Conservation (phyloP, 352 stramenopile genomes). For the Vaucheria bursata region DNA sequence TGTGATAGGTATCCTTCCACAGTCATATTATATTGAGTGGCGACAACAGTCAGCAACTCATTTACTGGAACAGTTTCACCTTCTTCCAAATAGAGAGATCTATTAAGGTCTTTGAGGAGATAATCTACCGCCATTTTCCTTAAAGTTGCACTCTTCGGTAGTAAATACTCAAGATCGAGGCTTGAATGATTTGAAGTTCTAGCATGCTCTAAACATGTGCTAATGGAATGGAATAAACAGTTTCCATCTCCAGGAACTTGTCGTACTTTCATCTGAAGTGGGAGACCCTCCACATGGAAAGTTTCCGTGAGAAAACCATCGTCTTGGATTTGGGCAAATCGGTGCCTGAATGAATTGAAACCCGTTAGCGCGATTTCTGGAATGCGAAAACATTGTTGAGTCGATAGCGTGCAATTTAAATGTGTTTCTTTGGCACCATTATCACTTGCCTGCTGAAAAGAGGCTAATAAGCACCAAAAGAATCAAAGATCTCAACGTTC, state of each 20-base stretch:
- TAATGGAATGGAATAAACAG: conserved; percentile 68
- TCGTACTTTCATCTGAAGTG: conserved; percentile 35
- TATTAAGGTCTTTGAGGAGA: conserved; percentile 32
- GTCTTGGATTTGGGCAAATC: too few species aligned
- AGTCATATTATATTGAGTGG: conserved; percentile 42
- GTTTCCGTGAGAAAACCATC: conserved; percentile 44
- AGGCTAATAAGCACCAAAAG: too few species aligned
- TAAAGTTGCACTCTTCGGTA: conserved; percentile 39
- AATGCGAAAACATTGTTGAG: too few species aligned
- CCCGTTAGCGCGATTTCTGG: too few species aligned
- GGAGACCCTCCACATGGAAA: conserved; percentile 33
- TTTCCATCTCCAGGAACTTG: conserved; percentile 61
- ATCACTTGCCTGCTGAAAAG: too few species aligned
- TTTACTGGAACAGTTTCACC: conserved; percentile 30
- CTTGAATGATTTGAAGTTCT: conserved; percentile 35
- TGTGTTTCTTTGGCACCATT: too few species aligned
- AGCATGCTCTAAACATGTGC: conserved; percentile 48
- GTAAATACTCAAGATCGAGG: conserved; percentile 40
- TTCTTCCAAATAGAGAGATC: conserved; percentile 33
- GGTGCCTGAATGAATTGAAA: too few species aligned
- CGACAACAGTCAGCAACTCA: conserved; percentile 35
- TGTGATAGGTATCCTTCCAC: conserved; percentile 33
- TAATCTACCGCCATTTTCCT: conserved; percentile 43
- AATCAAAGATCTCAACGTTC: too few species aligned
- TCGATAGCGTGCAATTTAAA: too few species aligned